phyloP scores from a whole-genome alignment of 2,329 filamentous ascomycete genomes.

The Periconia sp. region DNA sequence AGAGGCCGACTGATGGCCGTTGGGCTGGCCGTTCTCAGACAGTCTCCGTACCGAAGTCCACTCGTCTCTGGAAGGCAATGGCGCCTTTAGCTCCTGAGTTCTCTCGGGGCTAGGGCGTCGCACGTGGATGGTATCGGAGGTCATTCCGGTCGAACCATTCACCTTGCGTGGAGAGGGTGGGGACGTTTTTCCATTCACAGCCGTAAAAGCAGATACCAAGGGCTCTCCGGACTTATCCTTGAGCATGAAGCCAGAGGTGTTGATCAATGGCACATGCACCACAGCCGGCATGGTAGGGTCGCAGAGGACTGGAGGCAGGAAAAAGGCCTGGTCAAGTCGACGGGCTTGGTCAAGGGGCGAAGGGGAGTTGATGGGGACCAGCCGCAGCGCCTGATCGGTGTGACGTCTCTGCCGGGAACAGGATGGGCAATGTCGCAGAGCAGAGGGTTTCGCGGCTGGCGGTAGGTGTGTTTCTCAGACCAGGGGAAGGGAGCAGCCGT shows the following conservation, averaged over 20 bases:
- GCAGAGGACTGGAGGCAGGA: conserved; percentile 7
- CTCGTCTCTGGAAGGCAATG: conserved; percentile 22
- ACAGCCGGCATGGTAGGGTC: conserved; percentile 41
- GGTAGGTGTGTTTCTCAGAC: conserved; percentile 6
- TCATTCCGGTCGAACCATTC: conserved; percentile 25
- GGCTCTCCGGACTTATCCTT: conserved; percentile 33
- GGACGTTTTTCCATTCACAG: conserved; percentile 42
- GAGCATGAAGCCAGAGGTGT: conserved; percentile 34
- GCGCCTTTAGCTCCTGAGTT: conserved; percentile 22
- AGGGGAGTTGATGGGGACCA: background rate
- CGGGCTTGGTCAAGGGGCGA: conserved; percentile 1
- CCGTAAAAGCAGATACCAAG: conserved; percentile 41
- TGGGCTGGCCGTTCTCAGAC: conserved; percentile 17
- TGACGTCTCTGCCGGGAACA: conserved; percentile 8
- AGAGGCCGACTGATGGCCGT: conserved; percentile 29
- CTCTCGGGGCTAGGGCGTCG: conserved; percentile 16
- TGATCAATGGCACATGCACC: conserved; percentile 37
- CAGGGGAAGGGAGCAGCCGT: conserved; percentile 3
- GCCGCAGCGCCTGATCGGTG: conserved; percentile 7
- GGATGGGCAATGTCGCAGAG: conserved; percentile 9
- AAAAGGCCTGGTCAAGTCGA: conserved; percentile 5
- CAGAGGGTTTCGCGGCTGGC: no score
- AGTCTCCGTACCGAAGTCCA: conserved; percentile 23
- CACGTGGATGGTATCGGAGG: conserved; percentile 18
- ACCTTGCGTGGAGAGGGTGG: conserved; percentile 27